Base-by-base conservation (phyloP, 305 asterid species). In the Fraxinus greggii region DNA sequence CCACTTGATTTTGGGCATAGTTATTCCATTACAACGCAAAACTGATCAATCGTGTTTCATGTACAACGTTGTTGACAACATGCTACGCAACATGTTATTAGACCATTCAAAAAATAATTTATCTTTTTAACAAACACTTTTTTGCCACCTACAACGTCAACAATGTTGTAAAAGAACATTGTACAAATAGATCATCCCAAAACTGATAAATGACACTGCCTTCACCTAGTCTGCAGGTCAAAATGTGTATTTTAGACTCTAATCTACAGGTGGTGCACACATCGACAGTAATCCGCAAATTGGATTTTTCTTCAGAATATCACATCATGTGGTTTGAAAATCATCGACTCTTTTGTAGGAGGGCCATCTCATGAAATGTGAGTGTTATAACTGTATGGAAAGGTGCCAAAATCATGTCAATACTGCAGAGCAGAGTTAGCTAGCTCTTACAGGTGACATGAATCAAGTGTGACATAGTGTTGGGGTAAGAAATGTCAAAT, bases 401-500 rank as follows among this genome's bases (percentile, higher is more conserved):
- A 70, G 38, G 75, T 70, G 42, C 42, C 24, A 31, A 70, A 70
- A 5, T 31, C 75, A 70, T 70, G 72, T 26, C 72, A 63, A 63
- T 8, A n/a, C 72, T 63, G 33, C 26, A 63, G 15, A 61, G 15
- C 81, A 35, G 17, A 48, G 82, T 32, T 59, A 72, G 83, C 86
- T 56, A 26, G 26, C 75, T 70, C 40, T 70, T 70, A 31, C 78
- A 72, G 80, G 38, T 56, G 10, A 19, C 78, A 45, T 72, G 82
- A 78, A 65, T n/a, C 54, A 75, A 80, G 29, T 79, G 81, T 84
- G 83, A 84, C 19, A 19, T 12, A 12, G 70, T 59, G 86, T 86
- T 86, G 86, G 88, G 88, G 83, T 29, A 79, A 48, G 56, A 73
- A 24, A 65, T 26, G 26, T 65, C 6, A 65, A 21, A 0, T 21